Evolutionary conservation across 495 filamentous ascomycete species (phyloP), one percentile per base, ranked within the genome.

Genomic region (Penicillium verhagenii): DNA sequence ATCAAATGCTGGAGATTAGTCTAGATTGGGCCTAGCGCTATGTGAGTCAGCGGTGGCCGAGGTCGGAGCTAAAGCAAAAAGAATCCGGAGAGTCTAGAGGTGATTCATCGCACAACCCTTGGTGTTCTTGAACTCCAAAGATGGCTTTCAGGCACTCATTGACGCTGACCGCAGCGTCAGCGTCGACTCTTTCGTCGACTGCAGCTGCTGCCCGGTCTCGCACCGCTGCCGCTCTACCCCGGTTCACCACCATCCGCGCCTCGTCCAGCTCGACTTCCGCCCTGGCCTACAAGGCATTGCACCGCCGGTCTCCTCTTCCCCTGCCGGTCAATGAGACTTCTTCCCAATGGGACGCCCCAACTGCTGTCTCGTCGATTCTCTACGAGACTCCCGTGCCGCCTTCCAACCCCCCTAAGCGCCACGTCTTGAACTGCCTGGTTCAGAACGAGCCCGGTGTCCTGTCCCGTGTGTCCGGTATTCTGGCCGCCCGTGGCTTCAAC

Each of bases 381-480:
- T 98, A 98, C 78, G 94, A 98, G 79, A 97, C 94, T 21, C 94
- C 94, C 11, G 78, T 89, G 10, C 87, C 91, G 11, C 91, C 92
- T 2, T 75, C 81, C 56, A 83, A 86, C 31, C 92, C 94, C 3
- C 90, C 91, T 28, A 97, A 96, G 76, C 86, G 91, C 13, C 94
- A 97, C 70, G 79, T 98, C 67, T 84, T 98, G 71, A 97, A 98
- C 77, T 98, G 94, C 73, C 85, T 98, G 50, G 94, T 98, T 57
- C 94, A 98, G 72, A 98, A 98, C 74, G 94, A 98, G 74, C 94
- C 94, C 40, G 94, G 94, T 71, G 94, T 98, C 49, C 82, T 98
- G 18, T 96, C 92, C 43, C 91, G 94, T 53, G 90, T 98, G 10
- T 97, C 94, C 9, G 94, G 94, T 50, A 97, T 98, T 67, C 82